Evolutionary conservation across 23 red algal species (phyloP).

Genomic region (Pyropia haitanensis): DNA sequence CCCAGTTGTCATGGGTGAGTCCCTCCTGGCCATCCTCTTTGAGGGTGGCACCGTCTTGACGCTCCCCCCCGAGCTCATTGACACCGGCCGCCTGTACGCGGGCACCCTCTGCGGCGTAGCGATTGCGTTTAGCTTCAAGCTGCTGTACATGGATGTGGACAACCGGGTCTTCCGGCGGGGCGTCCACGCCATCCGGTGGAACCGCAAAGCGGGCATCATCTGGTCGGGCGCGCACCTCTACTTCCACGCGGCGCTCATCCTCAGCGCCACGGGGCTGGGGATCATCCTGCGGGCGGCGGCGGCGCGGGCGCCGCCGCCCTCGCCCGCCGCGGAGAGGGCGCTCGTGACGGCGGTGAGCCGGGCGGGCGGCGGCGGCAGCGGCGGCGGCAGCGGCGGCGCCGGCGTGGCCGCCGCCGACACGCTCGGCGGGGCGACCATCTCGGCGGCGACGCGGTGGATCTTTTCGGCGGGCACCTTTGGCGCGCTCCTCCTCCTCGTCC

Average conservation of each 20-base stretch:
- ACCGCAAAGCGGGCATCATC: conserved; percentile 9
- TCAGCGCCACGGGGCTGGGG: conserved; percentile 39
- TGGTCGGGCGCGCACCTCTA: conserved; percentile 36
- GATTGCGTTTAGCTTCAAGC: conserved; percentile 37
- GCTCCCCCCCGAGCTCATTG: conserved; percentile 13
- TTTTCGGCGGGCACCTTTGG: conserved; percentile 37
- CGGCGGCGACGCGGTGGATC: conserved; percentile 17
- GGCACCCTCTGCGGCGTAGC: conserved; percentile 14
- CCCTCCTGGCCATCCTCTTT: conserved; percentile 39
- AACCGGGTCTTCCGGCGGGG: conserved; percentile 20
- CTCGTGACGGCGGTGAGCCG: no score
- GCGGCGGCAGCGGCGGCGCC: no score
- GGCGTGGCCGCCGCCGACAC: no score
- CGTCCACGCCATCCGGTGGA: conserved; percentile 40
- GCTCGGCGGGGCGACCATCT: no score
- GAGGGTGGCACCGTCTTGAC: conserved; percentile 26
- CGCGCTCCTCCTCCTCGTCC: conserved; percentile 20
- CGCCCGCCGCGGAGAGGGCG: not conserved
- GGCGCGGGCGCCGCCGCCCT: not conserved
- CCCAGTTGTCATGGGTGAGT: no score
- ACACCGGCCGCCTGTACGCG: conserved; percentile 18
- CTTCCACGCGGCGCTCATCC: conserved; percentile 54
- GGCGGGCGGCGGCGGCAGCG: no score
- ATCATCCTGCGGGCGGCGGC: conserved; percentile 32
- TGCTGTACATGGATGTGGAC: conserved; percentile 46